Base-by-base conservation (phyloP, 2,329 filamentous ascomycete genomes). In the Colletotrichum orbiculare region DNA sequence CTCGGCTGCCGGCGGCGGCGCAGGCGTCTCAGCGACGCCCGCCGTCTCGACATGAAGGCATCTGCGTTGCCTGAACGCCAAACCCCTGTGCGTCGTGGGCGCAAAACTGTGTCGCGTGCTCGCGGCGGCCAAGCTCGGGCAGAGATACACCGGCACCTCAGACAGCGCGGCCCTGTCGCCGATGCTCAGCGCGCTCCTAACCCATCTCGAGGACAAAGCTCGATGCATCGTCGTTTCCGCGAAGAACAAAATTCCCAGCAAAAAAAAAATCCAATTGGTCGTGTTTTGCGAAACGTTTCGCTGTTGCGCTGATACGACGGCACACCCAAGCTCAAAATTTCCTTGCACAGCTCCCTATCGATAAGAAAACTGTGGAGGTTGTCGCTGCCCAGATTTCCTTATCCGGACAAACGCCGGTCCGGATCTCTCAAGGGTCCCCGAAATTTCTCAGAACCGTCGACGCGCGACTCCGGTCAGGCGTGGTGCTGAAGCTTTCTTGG, bases 81-180 rank as follows among this genome's bases (percentile, higher is more conserved):
- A 67, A 35, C 46, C 56, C 69, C 13, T 46, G 35, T 35, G 62
- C 39, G 58, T 41, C 17, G 35, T 69, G 73, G 72, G 66, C 64
- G 57, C 65, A 65, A 69, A 54, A 2, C 41, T 42, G 53, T 45
- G 55, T 57, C 48, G 55, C 12, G 55, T 37, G 38, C 47, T 35
- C 15, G 25, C 45, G 25, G 38, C 34, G 38, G 33, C 41, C 42
- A 66, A 39, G 33, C 59, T 54, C 42, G 83, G 83, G 70, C 83
- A 85, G 15, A 86, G 73, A 68, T 83, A 85, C 1, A 81, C 64
- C 25, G 83, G 83, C 41, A 85, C 71, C 48, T 82, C 78, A 35
- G 77, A 63, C 2, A 72, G 70, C 35, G 73, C 60, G 8, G 76
- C 69, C 35, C 71, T 71, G 57, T 83, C 81, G 34, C 75, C 73